Conservation (phyloP, 2,329 filamentous ascomycete genomes). For the Bisporella sp. region DNA sequence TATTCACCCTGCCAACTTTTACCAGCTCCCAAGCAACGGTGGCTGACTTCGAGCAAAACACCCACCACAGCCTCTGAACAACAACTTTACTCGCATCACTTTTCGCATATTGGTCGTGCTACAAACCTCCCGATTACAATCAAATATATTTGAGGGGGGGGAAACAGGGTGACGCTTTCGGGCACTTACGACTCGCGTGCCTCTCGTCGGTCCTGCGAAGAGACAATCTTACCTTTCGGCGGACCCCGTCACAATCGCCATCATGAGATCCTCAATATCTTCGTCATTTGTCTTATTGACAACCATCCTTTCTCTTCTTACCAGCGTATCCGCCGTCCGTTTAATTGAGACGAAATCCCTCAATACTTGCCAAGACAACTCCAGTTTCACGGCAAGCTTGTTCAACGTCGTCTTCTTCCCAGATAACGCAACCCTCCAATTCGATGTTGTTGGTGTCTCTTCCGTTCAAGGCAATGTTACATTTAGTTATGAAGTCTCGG, state of each 20-base stretch:
- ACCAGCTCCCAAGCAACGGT: too few species aligned
- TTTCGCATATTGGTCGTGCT: too few species aligned
- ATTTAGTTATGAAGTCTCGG: constrained; percentile 69
- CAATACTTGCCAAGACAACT: constrained; percentile 77
- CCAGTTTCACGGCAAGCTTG: constrained; percentile 77
- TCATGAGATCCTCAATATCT: constrained; percentile 22
- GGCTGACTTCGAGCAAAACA: too few species aligned
- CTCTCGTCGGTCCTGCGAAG: too few species aligned
- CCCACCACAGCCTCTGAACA: too few species aligned
- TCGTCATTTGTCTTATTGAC: constrained; percentile 22
- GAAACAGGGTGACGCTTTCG: too few species aligned
- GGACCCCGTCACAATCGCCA: constrained; percentile 11
- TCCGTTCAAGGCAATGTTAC: constrained; percentile 76
- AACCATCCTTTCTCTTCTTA: constrained; percentile 22
- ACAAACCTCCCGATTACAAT: too few species aligned
- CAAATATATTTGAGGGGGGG: too few species aligned
- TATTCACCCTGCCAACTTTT: too few species aligned
- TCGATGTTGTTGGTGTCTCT: constrained; percentile 76
- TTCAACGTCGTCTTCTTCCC: constrained; percentile 82
- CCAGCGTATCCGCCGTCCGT: constrained; percentile 17
- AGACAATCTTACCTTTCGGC: too few species aligned
- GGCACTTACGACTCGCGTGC: too few species aligned
- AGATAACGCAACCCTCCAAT: constrained; percentile 61
- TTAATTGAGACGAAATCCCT: constrained; percentile 71
- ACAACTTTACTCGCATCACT: too few species aligned